These are phyloP conservation scores for Allium sativum DNA, from an alignment of 106 monocot genomes.

Conservation along the genomic window DNA sequence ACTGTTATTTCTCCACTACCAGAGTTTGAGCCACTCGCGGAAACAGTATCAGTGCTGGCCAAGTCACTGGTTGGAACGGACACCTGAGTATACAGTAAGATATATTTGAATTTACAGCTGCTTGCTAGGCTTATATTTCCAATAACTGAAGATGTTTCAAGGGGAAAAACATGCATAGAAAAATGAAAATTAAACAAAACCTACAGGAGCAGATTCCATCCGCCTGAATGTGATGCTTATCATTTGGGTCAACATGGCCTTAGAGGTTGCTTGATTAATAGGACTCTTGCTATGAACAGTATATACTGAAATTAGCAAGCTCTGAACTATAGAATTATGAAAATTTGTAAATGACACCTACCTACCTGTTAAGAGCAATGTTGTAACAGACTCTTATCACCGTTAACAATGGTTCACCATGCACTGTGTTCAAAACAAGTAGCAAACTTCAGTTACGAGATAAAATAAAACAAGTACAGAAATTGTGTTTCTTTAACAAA, in stretches of 20 bases:
- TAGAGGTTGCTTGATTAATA: conserved; percentile 93
- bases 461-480: not conserved
- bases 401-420: conserved; percentile 83
- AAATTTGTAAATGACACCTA: conserved; percentile 5
- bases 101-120: not conserved
- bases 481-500: not conserved
- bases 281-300: conserved; percentile 68
- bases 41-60: conserved; percentile 14
- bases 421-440: conserved; percentile 43
- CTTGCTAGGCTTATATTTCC: too few relatives aligned
- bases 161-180: too few relatives aligned
- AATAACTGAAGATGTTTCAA: too few relatives aligned
- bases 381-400: conserved; percentile 91
- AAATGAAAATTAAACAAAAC: not conserved
- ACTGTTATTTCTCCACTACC: conserved; percentile 46
- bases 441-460: not conserved
- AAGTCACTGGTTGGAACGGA: conserved; percentile 13
- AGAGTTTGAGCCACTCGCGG: conserved; percentile 17
- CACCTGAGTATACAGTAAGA: conserved; percentile 24
- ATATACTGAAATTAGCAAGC: conserved; percentile 1
- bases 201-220: conserved; percentile 90
- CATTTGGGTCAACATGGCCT: conserved; percentile 98
- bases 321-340: not conserved
- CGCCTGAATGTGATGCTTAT: conserved; percentile 80
- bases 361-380: conserved; percentile 99